A percentile compares a stretch with the other conserved stretches of the same genome.
Conservation (phyloP, 2,329 filamentous ascomycete genomes). For the Samsoniella hepiali region DNA sequence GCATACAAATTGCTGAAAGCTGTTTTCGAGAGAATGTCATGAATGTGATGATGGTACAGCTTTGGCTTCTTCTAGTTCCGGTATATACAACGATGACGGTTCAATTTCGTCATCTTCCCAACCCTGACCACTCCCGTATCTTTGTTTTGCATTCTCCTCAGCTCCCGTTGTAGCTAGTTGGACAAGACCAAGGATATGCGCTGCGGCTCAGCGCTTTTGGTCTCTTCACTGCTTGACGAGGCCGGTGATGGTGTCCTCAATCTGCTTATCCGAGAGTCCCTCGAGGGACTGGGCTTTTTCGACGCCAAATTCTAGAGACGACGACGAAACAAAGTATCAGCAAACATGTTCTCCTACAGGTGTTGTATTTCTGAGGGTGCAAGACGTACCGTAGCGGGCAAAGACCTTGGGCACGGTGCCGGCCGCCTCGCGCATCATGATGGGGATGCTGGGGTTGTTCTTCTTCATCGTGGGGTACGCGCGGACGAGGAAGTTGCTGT, state of each 20-base stretch:
- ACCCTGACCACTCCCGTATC: background rate
- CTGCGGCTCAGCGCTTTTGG: no score
- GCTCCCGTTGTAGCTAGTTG: background rate
- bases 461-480: conserved; percentile 99
- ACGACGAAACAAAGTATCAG: background rate
- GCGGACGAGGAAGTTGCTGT: conserved; percentile 76
- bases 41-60: conserved; percentile 19
- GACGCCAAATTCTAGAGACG: conserved; percentile 47
- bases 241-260: conserved; percentile 55
- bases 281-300: conserved; percentile 58
- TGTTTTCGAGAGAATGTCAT: background rate
- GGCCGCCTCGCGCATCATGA: conserved; percentile 88
- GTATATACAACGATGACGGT: conserved; percentile 16
- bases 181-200: background rate
- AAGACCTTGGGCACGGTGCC: conserved; percentile 83
- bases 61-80: conserved; percentile 15
- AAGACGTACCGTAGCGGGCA: conserved; percentile 76
- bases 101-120: background rate
- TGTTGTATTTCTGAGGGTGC: background rate
- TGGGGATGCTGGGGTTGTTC: conserved; percentile 91
- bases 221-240: conserved; percentile 43
- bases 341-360: background rate
- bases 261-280: conserved; percentile 58
- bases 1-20: background rate
- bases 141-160: background rate